Evolutionary conservation across 116 monocot genomes (phyloP), one percentile per base, ranked within the genome.

Genomic region (Trichopus zeylanicus): DNA sequence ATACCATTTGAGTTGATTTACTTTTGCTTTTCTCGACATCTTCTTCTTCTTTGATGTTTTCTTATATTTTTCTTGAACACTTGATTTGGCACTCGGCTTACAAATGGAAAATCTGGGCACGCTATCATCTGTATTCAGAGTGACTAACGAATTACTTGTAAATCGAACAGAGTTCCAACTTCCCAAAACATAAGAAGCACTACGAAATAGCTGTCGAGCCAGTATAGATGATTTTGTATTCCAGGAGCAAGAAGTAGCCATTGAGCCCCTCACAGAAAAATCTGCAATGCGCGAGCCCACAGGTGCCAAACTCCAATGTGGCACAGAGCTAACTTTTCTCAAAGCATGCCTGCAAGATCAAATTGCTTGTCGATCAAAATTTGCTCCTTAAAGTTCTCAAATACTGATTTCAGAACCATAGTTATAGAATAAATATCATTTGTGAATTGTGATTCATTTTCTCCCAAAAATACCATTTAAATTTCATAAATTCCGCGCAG

Each of bases 1-100:
- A 52, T 81, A 92, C 78, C 87, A 92, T 16, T 78, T 83, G 25
- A 92, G 81, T 65, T 92, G 77, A 54, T 83, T 92, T 26, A 83
- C 8, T 67, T 92, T 92, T 59, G 78, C 75, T 59, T 78, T 92
- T 57, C 78, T 77, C 7, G 92, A 92, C 75, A 81, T 86, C 55
- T 78, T 91, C 24, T 52, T 29, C 32, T 49, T 46, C 59, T 81
- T 85, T 7, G 58, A 21, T 23, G 39, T 62, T 52, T 67, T 67
- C 27, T 24, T 67, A 51, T 31, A 70, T 59, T 65, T 75, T n/a
- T 11, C 21, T 48, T 51, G 57, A 51, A 21, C 29, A 61, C 19
- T 61, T 26, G 60, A 6, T 56, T 46, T 66, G 35, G 4, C 57
- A 72, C 1, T 62, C 26, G 57, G 51, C 53, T 55, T 18, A 55